phyloP scores from a whole-genome alignment of 192 early-diverging fungal genomes.

The Coemansia sp. region DNA sequence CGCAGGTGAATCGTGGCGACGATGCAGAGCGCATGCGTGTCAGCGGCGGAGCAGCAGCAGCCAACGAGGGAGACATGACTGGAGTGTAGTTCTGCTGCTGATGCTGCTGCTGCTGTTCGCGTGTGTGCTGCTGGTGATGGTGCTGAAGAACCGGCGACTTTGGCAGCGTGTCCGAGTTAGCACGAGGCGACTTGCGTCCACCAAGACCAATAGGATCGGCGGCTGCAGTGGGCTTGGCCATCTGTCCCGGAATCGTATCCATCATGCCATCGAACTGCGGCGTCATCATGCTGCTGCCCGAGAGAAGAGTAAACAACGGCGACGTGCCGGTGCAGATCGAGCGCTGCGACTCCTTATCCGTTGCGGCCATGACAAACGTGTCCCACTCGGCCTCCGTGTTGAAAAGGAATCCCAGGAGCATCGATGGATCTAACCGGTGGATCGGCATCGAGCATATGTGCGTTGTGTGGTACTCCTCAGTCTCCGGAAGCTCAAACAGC shows the following conservation, averaged over 20 bases:
- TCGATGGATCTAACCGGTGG: slow-evolving; percentile 53
- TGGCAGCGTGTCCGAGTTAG: slow-evolving; percentile 43
- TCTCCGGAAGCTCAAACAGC: slow-evolving; percentile 37
- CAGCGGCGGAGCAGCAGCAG: slow-evolving; percentile 22
- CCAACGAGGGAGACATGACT: slow-evolving; percentile 9
- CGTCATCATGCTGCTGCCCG: slow-evolving; percentile 55
- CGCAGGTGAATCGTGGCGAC: slow-evolving; percentile 41
- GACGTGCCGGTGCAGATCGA: slow-evolving; percentile 55
- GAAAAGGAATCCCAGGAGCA: slow-evolving; percentile 57
- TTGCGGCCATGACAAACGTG: slow-evolving; percentile 49
- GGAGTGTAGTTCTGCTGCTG: slow-evolving; percentile 16
- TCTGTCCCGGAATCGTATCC: slow-evolving; percentile 31
- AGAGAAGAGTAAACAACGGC: slow-evolving; percentile 53
- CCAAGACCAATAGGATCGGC: background rate
- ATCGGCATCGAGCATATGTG: slow-evolving; percentile 52
- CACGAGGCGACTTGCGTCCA: slow-evolving; percentile 52
- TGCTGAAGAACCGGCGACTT: slow-evolving; percentile 37
- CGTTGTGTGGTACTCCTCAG: slow-evolving; percentile 52
- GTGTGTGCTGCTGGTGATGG: background rate
- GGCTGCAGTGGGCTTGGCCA: slow-evolving; percentile 17
- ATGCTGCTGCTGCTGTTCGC: background rate
- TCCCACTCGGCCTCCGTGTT: slow-evolving; percentile 54
- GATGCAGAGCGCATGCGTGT: slow-evolving; percentile 45
- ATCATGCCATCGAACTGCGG: slow-evolving; percentile 45
- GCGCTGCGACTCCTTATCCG: slow-evolving; percentile 54